Percentiles rank a stretch among this genome's conserved stretches.
Conservation (phyloP, 768 basidiomycete genomes). For the Clavulina sp. region DNA sequence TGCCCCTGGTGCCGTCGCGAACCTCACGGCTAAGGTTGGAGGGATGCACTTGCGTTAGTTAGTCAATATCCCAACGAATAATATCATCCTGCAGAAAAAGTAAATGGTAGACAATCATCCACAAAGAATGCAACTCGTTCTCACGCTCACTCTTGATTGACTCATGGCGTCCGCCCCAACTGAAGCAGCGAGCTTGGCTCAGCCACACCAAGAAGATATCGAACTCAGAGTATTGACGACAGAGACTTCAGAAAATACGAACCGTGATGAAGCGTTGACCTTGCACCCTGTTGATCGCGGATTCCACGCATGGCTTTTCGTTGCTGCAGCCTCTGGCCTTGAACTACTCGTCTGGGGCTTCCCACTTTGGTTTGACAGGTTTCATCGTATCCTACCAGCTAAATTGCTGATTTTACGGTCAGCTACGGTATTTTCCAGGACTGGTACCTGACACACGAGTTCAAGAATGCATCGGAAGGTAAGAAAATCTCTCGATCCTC, state of each 20-base stretch:
- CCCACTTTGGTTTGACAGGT: not conserved
- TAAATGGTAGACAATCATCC: too few relatives aligned
- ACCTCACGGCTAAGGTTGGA: slow-evolving; percentile 25
- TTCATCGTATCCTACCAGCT: slow-evolving; percentile 1
- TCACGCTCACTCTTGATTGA: too few relatives aligned
- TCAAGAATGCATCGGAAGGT: not conserved
- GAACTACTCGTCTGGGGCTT: slow-evolving; percentile 8
- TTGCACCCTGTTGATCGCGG: slow-evolving; percentile 5
- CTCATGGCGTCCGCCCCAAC: too few relatives aligned
- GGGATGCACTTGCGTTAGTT: slow-evolving; percentile 22
- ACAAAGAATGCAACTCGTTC: too few relatives aligned
- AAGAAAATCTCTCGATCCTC: too few relatives aligned
- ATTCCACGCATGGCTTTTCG: slow-evolving; percentile 1
- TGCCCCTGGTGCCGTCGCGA: slow-evolving; percentile 20
- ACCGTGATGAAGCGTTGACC: not conserved
- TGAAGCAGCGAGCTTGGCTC: too few relatives aligned
- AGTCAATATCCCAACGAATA: too few relatives aligned
- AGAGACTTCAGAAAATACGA: too few relatives aligned
- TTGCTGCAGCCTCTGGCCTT: not conserved
- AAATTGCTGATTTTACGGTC: not conserved
- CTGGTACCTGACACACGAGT: not conserved
- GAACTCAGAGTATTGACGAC: too few relatives aligned
- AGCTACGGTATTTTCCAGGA: not conserved
- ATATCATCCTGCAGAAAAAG: too few relatives aligned
- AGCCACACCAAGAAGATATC: too few relatives aligned